These are phyloP conservation scores for Rhynchosporium graminicola DNA, from an alignment of 2,329 filamentous ascomycete genomes.

Conservation along the genomic window DNA sequence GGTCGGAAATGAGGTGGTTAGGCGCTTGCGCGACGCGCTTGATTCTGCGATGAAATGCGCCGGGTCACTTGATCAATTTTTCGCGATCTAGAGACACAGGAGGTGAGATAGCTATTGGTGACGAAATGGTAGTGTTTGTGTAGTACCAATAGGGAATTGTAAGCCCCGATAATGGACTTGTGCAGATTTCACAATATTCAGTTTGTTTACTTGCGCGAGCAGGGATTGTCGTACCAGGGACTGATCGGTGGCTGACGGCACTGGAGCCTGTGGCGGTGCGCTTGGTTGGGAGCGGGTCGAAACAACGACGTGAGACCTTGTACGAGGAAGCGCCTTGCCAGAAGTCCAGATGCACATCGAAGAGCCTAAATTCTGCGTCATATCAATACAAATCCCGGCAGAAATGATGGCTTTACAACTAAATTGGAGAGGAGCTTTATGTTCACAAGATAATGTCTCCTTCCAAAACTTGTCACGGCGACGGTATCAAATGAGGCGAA, in stretches of 20 bases:
- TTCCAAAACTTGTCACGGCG: too few relatives aligned
- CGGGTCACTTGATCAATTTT: background rate
- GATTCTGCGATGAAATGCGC: background rate
- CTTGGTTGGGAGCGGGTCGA: background rate
- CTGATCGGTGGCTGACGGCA: background rate
- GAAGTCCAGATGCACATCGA: too few relatives aligned
- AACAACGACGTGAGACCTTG: background rate
- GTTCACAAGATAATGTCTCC: too few relatives aligned
- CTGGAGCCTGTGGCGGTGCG: background rate
- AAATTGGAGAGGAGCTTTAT: too few relatives aligned
- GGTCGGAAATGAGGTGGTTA: slow-evolving; percentile 9
- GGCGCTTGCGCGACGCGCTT: background rate
- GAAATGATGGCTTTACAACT: too few relatives aligned
- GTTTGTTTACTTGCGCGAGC: slow-evolving; percentile 10
- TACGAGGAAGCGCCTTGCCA: too few relatives aligned
- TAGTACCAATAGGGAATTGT: background rate
- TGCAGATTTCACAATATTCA: background rate
- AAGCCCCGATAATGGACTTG: background rate
- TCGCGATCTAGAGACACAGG: background rate
- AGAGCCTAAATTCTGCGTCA: too few relatives aligned
- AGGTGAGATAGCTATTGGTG: background rate
- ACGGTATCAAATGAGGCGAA: too few relatives aligned
- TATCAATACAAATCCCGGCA: too few relatives aligned
- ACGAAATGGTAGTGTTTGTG: background rate
- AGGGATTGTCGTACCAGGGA: background rate